Base-by-base conservation (phyloP, 2,329 filamentous ascomycete genomes). In the Fusarium paranaense region DNA sequence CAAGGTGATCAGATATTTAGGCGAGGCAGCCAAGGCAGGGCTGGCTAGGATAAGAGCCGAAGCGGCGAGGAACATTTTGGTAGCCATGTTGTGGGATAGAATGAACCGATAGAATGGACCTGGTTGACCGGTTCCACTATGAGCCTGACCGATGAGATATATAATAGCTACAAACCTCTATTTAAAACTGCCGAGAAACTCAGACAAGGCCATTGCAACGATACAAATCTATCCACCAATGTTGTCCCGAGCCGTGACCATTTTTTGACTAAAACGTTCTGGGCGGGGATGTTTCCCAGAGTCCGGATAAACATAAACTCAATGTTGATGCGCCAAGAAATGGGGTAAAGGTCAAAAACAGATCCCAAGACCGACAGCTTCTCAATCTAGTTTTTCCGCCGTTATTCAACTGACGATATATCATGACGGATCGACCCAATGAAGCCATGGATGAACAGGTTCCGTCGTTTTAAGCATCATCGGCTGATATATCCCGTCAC, bases 1-100 rank as follows among this genome's bases (percentile, higher is more conserved):
- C 76, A 78, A 78, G 1, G 66, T 78, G 9, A 78, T 71, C 2
- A 78, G 47, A 14, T 78, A 78, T 30, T 69, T 66, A 3, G 71
- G 50, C 4, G 37, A 32, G 5, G 66, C 59, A 18, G 72, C 69
- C 37, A 62, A 56, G 6, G 32, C 38, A 3, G n/a, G 32, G 7
- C 33, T 56, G 9, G 25, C 11, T 18, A 72, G 11, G 6, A 64
- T 13, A 27, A 62, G 30, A 20, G 47, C 65, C 5, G 70, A 14
- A 22, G 65, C 50, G n/a, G 57, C 38, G 9, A 75, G 7, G 6
- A 67, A 37, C 4, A 59, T 5, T n/a, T 52, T 67, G 0, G 32
- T 32, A 18, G 56, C 6, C 72, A 74, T 74, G 4, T 38, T 62
- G 16, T 5, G n/a, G 8, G 16, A 33, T 33, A 32, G 16, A 40